Evolutionary conservation across 2,329 filamentous ascomycete genomes (phyloP), one percentile per base, ranked within the genome.

Genomic region (Cercospora brassicicola): DNA sequence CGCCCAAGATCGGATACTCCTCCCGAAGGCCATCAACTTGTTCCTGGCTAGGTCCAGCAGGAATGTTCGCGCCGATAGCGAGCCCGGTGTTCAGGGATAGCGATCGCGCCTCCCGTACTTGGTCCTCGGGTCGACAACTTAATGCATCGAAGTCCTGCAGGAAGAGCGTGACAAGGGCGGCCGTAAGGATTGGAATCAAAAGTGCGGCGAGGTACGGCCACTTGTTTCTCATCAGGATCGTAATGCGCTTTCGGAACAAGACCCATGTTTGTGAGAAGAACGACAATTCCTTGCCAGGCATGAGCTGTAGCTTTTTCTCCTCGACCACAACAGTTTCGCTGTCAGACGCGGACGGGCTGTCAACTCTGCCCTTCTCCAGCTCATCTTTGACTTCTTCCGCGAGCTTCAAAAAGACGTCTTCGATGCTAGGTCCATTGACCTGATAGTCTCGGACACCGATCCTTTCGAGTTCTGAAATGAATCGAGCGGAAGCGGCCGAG

Each of bases 321-420:
- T 64, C 57, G 10, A 64, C 42, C 2, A 45, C 63, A 26, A 64
- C 42, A 18, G 69, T 68, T 28, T 73, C 73, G n/a, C 71, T 70
- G 20, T 71, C 67, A 20, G 73, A 71, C 15, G 69, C 60, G 8
- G 67, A 66, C 2, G 73, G 70, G 18, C 66, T 73, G 1, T 70
- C 42, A 20, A 64, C 70, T 13, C 68, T 65, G 23, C 74, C 72
- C 28, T 76, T 75, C 48, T 80, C 79, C 15, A 65, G 76, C 69
- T 90, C 87, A 5, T 84, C 84, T 66, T 84, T 85, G 67, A 93
- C 86, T 77, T 97, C 93, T 75, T 94, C 91, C 0, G 93, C 92
- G 45, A 97, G 84, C 71, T 92, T 90, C 26, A 97, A 81, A 79
- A 97, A 97, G 0, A 97, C 93, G 73, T 97, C 93, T 77, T 97